Evolutionary conservation across 139 green algal species (phyloP).

Genomic region (Astrephomene gubernaculifera): DNA sequence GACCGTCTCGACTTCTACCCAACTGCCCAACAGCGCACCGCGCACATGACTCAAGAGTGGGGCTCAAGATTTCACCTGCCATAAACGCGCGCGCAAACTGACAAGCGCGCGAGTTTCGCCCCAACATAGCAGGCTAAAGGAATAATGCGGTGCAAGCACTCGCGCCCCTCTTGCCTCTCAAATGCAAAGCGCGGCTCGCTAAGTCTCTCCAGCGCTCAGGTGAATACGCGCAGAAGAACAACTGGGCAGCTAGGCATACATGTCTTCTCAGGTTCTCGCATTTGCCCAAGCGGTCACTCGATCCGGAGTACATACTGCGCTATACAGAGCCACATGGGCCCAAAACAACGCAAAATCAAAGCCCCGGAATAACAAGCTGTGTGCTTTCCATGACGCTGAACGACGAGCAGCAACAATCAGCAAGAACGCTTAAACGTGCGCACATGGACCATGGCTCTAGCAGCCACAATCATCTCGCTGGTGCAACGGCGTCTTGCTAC

Average conservation of each 20-base stretch:
- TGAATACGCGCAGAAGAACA: background rate
- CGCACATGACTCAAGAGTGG: conserved; percentile 5
- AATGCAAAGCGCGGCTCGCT: conserved; percentile 18
- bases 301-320: background rate
- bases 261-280: conserved; percentile 18
- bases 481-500: too few species aligned
- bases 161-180: conserved; percentile 17
- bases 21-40: conserved; percentile 24
- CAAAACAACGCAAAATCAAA: background rate
- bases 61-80: background rate
- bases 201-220: conserved; percentile 20
- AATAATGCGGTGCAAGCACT: background rate
- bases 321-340: background rate
- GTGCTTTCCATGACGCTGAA: background rate
- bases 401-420: background rate
- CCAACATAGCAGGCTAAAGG: background rate
- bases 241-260: conserved; percentile 32
- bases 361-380: background rate
- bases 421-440: background rate
- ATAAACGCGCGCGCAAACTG: background rate
- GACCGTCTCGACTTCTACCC: background rate
- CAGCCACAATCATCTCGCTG: too few species aligned
- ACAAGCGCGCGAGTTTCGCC: background rate
- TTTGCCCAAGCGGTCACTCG: background rate
- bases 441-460: too few species aligned